Percentiles rank a stretch among this genome's conserved stretches.
These are phyloP conservation scores for Penicillium sp. DNA, from an alignment of 2,329 filamentous ascomycete genomes.

Conservation along the genomic window DNA sequence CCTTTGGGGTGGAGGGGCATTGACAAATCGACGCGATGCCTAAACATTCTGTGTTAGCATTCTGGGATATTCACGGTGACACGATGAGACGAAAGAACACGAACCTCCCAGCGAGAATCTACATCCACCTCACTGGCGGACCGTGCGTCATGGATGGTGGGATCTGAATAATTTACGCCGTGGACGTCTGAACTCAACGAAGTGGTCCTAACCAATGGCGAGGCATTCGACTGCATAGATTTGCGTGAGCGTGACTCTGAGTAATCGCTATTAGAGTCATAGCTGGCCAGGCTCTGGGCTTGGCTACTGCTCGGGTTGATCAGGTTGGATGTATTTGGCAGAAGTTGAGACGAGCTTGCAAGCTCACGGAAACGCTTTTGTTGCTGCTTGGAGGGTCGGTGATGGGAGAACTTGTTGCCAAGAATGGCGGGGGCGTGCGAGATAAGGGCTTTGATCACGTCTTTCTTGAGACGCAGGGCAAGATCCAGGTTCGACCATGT, in stretches of 20 bases:
- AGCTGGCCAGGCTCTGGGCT: slow-evolving; percentile 36
- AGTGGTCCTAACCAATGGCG: slow-evolving; percentile 37
- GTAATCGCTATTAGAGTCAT: slow-evolving; percentile 41
- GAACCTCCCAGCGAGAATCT: slow-evolving; percentile 42
- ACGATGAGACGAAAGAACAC: slow-evolving; percentile 10
- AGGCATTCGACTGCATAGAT: slow-evolving; percentile 39
- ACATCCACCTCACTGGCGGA: slow-evolving; percentile 40
- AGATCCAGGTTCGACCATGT: slow-evolving; percentile 98
- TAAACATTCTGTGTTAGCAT: slow-evolving; percentile 23
- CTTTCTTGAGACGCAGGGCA: slow-evolving; percentile 87
- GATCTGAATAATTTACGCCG: slow-evolving; percentile 25
- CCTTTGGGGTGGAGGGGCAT: slow-evolving; percentile 30
- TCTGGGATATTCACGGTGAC: not conserved
- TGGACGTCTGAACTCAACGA: slow-evolving; percentile 37
- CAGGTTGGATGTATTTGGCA: slow-evolving; percentile 45
- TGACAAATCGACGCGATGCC: slow-evolving; percentile 38
- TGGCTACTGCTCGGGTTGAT: slow-evolving; percentile 30
- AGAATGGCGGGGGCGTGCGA: slow-evolving; percentile 95
- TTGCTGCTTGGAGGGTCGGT: slow-evolving; percentile 77
- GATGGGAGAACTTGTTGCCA: slow-evolving; percentile 92
- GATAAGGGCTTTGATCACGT: slow-evolving; percentile 89
- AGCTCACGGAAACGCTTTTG: slow-evolving; percentile 78
- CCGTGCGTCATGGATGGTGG: slow-evolving; percentile 32
- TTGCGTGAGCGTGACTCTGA: slow-evolving; percentile 39
- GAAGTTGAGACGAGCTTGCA: slow-evolving; percentile 71